A percentile compares a stretch with the other conserved stretches of the same genome.
These are phyloP conservation scores for Fusarium circinatum DNA, from an alignment of 2,329 filamentous ascomycete genomes.

Conservation along the genomic window DNA sequence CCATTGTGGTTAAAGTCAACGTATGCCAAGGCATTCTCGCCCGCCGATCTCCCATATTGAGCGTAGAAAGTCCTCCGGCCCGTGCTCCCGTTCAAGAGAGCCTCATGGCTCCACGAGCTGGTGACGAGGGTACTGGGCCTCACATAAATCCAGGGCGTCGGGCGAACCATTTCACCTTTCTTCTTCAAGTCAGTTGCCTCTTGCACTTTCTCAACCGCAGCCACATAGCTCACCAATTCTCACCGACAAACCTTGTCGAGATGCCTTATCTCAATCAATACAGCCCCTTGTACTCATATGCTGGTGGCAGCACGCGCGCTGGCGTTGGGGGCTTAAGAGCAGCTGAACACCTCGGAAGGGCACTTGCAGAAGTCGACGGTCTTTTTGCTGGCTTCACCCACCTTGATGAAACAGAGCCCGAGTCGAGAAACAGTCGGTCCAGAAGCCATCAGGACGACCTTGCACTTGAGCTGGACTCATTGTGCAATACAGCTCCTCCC, in stretches of 20 bases:
- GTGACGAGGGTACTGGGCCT: neutral
- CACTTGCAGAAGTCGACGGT: constrained; percentile 22
- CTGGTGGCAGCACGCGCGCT: neutral
- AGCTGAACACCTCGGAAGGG: neutral
- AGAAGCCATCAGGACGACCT: neutral
- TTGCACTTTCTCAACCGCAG: neutral
- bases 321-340: neutral
- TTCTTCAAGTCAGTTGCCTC: neutral
- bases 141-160: neutral
- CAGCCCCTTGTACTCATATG: neutral
- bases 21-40: neutral
- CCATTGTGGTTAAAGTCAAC: neutral
- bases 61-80: rapidly evolving
- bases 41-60: neutral
- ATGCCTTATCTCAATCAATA: neutral
- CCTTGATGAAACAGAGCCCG: constrained; percentile 5
- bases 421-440: rapidly evolving
- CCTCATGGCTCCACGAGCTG: neutral
- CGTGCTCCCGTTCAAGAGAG: neutral
- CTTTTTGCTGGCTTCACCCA: constrained; percentile 24
- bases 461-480: neutral
- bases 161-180: neutral
- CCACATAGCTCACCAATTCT: too few species aligned
- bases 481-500: neutral
- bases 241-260: rapidly evolving